Conservation (phyloP, 768 basidiomycete genomes). For the Sporobolomyces pararoseus region DNA sequence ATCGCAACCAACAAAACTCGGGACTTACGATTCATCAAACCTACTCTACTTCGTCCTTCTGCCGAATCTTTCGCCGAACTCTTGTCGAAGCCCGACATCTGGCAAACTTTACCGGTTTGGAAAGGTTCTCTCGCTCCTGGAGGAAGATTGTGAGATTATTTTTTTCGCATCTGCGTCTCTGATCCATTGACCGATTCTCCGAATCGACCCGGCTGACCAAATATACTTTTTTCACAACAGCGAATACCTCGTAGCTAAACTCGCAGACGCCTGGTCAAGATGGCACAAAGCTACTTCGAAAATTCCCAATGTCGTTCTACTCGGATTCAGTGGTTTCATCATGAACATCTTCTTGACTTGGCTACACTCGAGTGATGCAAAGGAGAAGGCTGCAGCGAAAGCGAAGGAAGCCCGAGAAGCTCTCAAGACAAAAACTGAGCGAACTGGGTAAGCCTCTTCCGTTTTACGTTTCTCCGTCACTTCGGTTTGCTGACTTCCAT, state of each 20-base stretch:
- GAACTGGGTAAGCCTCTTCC: neutral
- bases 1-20: slow-evolving; percentile 20
- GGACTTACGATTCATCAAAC: slow-evolving; percentile 28
- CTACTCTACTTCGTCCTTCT: slow-evolving; percentile 24
- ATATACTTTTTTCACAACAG: neutral
- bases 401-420: neutral
- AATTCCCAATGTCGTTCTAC: slow-evolving; percentile 29
- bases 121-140: slow-evolving; percentile 23
- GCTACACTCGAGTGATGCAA: slow-evolving; percentile 8
- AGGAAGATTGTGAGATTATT: slow-evolving; percentile 18
- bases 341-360: slow-evolving; percentile 34
- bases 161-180: neutral
- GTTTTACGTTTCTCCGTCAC: neutral
- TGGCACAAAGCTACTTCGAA: slow-evolving; percentile 28
- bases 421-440: neutral
- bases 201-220: neutral
- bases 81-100: slow-evolving; percentile 16
- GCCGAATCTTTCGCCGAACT: slow-evolving; percentile 8
- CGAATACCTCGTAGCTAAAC: neutral
- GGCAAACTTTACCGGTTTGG: slow-evolving; percentile 23
- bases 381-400: slow-evolving; percentile 1
- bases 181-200: neutral
- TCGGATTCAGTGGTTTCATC: slow-evolving; percentile 30
- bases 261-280: slow-evolving; percentile 16
- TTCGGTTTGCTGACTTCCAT: neutral